Evolutionary conservation across 2,329 filamentous ascomycete species (phyloP).

Genomic region (Aspergillus sp.): DNA sequence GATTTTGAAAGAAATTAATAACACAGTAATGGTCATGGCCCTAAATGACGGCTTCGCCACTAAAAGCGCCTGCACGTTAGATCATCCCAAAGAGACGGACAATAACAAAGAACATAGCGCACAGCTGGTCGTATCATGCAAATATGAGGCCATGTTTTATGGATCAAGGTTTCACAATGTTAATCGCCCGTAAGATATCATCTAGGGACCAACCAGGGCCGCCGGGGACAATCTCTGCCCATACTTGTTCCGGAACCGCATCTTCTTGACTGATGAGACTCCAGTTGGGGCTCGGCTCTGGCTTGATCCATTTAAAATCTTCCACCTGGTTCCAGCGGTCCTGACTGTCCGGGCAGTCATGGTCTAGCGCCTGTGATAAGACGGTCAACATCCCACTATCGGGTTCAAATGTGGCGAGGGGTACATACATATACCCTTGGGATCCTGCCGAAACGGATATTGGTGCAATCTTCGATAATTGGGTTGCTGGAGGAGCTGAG

Average conservation of each 20-base stretch:
- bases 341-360: slow-evolving; percentile 29
- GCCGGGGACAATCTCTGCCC: slow-evolving; percentile 67
- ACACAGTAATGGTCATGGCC: too few species aligned
- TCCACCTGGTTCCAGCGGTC: slow-evolving; percentile 90
- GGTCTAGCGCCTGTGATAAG: slow-evolving; percentile 24
- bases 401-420: too few species aligned
- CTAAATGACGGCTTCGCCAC: too few species aligned
- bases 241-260: slow-evolving; percentile 61
- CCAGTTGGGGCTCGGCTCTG: slow-evolving; percentile 87
- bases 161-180: slow-evolving; percentile 13
- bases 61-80: not conserved
- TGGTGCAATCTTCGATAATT: slow-evolving; percentile 86
- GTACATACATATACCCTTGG: slow-evolving; percentile 65
- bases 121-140: not conserved
- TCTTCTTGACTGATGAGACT: slow-evolving; percentile 61
- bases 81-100: not conserved
- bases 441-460: slow-evolving; percentile 74
- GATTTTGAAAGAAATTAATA: too few species aligned
- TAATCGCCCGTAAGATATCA: slow-evolving; percentile 57
- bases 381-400: slow-evolving; percentile 4
- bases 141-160: too few species aligned
- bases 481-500: slow-evolving; percentile 77
- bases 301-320: slow-evolving; percentile 96
- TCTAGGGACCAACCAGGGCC: slow-evolving; percentile 60
- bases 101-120: not conserved